Base-by-base conservation (phyloP, 192 early-diverging fungal species). In the Mortierella antarctica region DNA sequence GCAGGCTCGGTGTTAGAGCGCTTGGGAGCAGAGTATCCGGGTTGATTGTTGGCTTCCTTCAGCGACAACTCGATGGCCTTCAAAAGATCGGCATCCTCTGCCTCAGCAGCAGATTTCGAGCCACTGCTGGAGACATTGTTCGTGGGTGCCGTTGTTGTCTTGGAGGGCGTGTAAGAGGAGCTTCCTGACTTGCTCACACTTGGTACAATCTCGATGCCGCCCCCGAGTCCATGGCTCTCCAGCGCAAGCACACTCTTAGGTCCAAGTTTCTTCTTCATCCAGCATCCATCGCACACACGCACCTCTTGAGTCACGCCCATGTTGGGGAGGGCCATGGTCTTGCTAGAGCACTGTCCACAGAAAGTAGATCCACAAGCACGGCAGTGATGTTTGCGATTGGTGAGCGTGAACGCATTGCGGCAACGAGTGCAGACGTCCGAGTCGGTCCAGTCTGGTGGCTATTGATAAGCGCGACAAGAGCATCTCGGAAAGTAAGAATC, bases 381-480 rank as follows among this genome's bases (percentile, higher is more conserved):
- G 71, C 98, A 99, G 83, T 99, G 98, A 82, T 99, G 98, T 80
- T 99, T 98, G 65, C 98, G 90, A 84, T 97, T 99, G 46, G 96
- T 95, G 11, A 95, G 86, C 14, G 97, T 98, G 75, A 99, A 99
- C 8, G 84, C 71, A 2, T 94, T 93, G 64, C 98, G 89, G 82
- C 98, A 99, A 56, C 98, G 92, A 86, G 91, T 93, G 84, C 98
- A 99, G 5, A 96, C 91, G 67, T 95, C 92, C 57, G 93, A 94
- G 77, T 99, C 97, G 8, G 93, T 92, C 98, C 98, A 99, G 75
- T 95, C 96, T 31, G 98, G 97, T n/a, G 98, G 91, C 94, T 95
- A 65, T 21, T 39, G 50, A 55, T 18, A 12, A 55, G 21, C 11
- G 53, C 53, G n/a, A 55, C 53, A 18, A 18, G n/a, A 55, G 14